Evolutionary conservation across 2,329 filamentous ascomycete genomes (phyloP).

Genomic region (Amauroascus verrucosus): DNA sequence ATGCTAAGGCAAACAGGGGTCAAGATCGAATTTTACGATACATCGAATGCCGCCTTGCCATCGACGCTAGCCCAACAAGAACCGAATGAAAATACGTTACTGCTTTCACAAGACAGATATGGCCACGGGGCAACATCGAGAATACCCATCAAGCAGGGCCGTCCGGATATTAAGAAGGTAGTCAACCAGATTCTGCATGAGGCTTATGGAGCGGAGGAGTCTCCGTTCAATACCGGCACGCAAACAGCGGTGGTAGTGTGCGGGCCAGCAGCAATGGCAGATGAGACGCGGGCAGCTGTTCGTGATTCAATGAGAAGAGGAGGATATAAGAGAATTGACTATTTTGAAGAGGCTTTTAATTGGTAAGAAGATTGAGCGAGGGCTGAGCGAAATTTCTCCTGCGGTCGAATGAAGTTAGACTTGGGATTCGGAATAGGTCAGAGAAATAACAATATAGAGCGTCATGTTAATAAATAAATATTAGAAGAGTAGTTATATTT

Average conservation of each 20-base stretch:
- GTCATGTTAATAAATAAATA: no score
- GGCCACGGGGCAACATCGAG: not conserved
- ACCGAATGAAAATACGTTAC: slow-evolving; percentile 12
- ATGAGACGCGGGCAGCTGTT: slow-evolving; percentile 32
- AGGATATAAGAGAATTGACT: slow-evolving; percentile 28
- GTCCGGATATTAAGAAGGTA: slow-evolving; percentile 9
- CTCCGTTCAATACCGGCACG: not conserved
- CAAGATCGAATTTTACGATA: slow-evolving; percentile 12
- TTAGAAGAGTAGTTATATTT: no score
- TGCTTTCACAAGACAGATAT: not conserved
- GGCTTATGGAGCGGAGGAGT: not conserved
- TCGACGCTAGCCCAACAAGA: not conserved
- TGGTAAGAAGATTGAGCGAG: slow-evolving; percentile 17
- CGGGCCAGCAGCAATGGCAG: slow-evolving; percentile 36
- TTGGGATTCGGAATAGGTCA: no score
- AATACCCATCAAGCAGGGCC: slow-evolving; percentile 3
- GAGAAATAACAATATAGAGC: no score
- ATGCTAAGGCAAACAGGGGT: slow-evolving; percentile 6
- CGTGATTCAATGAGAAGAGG: slow-evolving; percentile 25
- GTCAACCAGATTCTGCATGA: not conserved
- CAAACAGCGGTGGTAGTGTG: slow-evolving; percentile 30
- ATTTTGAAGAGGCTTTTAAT: slow-evolving; percentile 39
- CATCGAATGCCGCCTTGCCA: not conserved
- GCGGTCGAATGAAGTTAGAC: no score
- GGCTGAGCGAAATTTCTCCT: no score